phyloP scores from a whole-genome alignment of 2,329 filamentous ascomycete species.

The Cladosporium velox region DNA sequence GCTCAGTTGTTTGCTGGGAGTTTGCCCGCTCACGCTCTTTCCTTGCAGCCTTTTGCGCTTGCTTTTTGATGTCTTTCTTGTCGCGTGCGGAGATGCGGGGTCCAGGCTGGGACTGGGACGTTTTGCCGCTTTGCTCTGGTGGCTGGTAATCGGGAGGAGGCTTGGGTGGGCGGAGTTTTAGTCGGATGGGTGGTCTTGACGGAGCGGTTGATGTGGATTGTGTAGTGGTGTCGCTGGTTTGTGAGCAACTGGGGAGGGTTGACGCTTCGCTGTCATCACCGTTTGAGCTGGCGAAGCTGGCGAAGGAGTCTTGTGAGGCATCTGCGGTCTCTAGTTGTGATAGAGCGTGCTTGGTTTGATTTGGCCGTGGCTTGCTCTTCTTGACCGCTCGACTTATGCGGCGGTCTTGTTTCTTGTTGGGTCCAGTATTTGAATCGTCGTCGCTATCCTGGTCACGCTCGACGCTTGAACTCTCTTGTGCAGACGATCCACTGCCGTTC shows the following conservation, averaged over 20 bases:
- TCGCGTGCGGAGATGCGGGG: constrained; percentile 41
- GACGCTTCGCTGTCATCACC: constrained; percentile 36
- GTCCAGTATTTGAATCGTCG: constrained; percentile 48
- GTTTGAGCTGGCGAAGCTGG: constrained; percentile 34
- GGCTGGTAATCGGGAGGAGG: constrained; percentile 29
- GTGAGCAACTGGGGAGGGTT: constrained; percentile 33
- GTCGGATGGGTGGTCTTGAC: constrained; percentile 25
- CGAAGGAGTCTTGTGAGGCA: constrained; percentile 40
- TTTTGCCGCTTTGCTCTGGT: constrained; percentile 24
- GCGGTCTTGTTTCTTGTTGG: constrained; percentile 56
- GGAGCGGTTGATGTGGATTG: constrained; percentile 16
- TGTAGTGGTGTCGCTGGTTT: constrained; percentile 20
- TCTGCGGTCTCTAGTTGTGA: constrained; percentile 33
- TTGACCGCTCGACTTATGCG: constrained; percentile 48
- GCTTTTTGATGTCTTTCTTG: constrained; percentile 44
- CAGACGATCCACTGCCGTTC: constrained; percentile 44
- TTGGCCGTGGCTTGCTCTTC: constrained; percentile 32
- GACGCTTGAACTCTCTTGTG: constrained; percentile 51
- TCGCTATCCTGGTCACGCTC: constrained; percentile 55
- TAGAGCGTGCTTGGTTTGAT: constrained; percentile 34
- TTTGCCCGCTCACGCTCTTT: constrained; percentile 41
- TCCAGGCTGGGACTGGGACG: constrained; percentile 38
- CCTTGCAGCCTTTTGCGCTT: constrained; percentile 44
- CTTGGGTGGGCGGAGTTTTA: constrained; percentile 40
- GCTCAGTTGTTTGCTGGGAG: constrained; percentile 6